A percentile compares a stretch with the other conserved stretches of the same genome.
Conservation (phyloP, 768 basidiomycete genomes). For the Boletus sensibilis region DNA sequence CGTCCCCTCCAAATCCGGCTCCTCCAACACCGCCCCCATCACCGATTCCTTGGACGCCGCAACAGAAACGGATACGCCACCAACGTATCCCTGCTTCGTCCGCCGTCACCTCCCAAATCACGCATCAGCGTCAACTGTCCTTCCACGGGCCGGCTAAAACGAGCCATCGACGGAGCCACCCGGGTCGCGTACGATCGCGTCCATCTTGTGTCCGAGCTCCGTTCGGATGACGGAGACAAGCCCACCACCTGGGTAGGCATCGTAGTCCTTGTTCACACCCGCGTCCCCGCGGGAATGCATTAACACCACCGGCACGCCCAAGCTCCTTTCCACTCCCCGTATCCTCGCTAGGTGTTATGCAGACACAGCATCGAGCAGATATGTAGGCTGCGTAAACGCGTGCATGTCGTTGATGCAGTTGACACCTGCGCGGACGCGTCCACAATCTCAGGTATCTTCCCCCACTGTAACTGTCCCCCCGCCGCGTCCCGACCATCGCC, state of each 20-base stretch:
- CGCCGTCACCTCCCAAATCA: slow-evolving; percentile 45
- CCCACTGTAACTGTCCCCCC: too few species aligned
- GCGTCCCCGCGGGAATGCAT: slow-evolving; percentile 95
- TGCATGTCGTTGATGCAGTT: slow-evolving; percentile 92
- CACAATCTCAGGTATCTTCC: too few species aligned
- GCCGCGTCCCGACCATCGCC: too few species aligned
- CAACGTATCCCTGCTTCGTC: slow-evolving; percentile 44
- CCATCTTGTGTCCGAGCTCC: slow-evolving; percentile 72
- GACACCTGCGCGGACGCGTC: slow-evolving; percentile 60
- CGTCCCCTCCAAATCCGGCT: slow-evolving; percentile 37
- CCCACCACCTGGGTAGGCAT: slow-evolving; percentile 40
- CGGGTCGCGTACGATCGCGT: slow-evolving; percentile 57
- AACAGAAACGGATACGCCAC: slow-evolving; percentile 59
- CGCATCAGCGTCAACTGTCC: slow-evolving; percentile 72
- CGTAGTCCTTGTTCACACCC: slow-evolving; percentile 67
- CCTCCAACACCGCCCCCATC: slow-evolving; percentile 61
- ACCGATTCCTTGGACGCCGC: slow-evolving; percentile 86
- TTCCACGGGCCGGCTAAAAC: slow-evolving; percentile 85
- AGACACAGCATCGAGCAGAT: slow-evolving; percentile 27
- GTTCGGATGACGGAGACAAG: slow-evolving; percentile 65
- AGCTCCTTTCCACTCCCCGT: slow-evolving; percentile 60
- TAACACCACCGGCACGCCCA: slow-evolving; percentile 76
- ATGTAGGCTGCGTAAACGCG: slow-evolving; percentile 67
- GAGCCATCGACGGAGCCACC: slow-evolving; percentile 80
- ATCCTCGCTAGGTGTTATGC: slow-evolving; percentile 51